Evolutionary conservation across 257 asterid species (phyloP).

Genomic region (Solanum bukasovii): DNA sequence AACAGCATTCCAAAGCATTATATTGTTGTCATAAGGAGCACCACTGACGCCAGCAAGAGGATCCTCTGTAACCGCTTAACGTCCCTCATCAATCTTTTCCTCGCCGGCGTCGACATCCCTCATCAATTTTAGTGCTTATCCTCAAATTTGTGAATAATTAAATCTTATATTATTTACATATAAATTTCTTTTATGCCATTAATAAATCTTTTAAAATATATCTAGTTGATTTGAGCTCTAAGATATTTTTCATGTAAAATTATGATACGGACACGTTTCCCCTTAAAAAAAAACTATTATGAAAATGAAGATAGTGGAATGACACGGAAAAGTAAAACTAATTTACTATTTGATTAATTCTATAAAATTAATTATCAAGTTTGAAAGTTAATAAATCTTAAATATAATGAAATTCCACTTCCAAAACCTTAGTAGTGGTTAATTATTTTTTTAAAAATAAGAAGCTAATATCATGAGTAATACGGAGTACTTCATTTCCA

Average conservation of each 20-base stretch:
- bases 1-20: constrained; percentile 92
- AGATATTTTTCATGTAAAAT: neutral
- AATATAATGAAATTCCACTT: neutral
- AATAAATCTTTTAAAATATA: too few species aligned
- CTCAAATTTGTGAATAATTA: too few species aligned
- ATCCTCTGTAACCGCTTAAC: constrained; percentile 83
- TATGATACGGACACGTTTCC: too few species aligned
- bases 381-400: neutral
- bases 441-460: too few species aligned
- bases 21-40: constrained; percentile 77
- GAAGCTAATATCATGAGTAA: neutral
- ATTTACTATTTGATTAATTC: neutral
- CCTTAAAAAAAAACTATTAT: too few species aligned
- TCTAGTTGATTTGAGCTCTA: too few species aligned
- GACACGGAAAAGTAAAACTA: neutral
- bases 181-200: too few species aligned
- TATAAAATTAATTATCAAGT: neutral
- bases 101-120: too few species aligned
- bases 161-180: too few species aligned
- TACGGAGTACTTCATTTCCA: neutral
- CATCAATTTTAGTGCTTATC: too few species aligned
- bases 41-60: constrained; percentile 96
- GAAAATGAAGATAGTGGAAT: neutral
- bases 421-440: neutral
- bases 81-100: constrained; percentile 91